Conservation (phyloP, 2,329 filamentous ascomycete genomes). For the Penicillium sp. region DNA sequence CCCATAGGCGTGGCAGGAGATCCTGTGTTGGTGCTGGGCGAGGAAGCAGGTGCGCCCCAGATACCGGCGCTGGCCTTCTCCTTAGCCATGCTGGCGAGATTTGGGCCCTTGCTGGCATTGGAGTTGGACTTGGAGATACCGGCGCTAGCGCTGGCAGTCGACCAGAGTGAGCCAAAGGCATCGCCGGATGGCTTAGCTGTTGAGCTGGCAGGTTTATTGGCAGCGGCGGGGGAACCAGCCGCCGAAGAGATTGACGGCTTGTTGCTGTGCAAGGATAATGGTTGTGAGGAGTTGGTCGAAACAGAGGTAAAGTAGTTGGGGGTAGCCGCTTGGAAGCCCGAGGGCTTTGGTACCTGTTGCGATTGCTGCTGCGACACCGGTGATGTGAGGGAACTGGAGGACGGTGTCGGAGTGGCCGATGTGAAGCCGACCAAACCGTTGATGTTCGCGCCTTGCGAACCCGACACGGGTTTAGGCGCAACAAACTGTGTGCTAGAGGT, state of each 20-base stretch:
- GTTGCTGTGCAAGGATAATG: slow-evolving; percentile 32
- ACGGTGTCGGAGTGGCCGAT: slow-evolving; percentile 69
- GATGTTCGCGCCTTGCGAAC: slow-evolving; percentile 70
- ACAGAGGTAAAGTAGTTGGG: slow-evolving; percentile 97
- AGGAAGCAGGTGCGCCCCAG: slow-evolving; percentile 69
- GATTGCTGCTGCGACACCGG: slow-evolving; percentile 46
- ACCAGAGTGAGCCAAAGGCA: slow-evolving; percentile 85
- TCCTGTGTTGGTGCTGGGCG: slow-evolving; percentile 34
- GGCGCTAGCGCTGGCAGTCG: slow-evolving; percentile 58
- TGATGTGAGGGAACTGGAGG: slow-evolving; percentile 48
- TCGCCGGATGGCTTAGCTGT: slow-evolving; percentile 56
- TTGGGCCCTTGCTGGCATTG: slow-evolving; percentile 60
- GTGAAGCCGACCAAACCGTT: slow-evolving; percentile 73
- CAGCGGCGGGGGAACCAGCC: slow-evolving; percentile 36
- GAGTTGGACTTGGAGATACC: slow-evolving; percentile 68
- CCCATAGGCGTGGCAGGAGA: too few relatives aligned
- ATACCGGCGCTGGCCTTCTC: slow-evolving; percentile 93
- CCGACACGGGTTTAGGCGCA: slow-evolving; percentile 78
- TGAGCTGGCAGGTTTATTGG: slow-evolving; percentile 44
- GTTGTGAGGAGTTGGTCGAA: slow-evolving; percentile 33
- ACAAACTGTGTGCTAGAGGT: slow-evolving; percentile 62
- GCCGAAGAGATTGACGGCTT: slow-evolving; percentile 36
- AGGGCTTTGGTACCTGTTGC: slow-evolving; percentile 47
- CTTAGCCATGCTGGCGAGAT: slow-evolving; percentile 92
- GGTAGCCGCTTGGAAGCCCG: slow-evolving; percentile 66